A percentile compares a stretch with the other conserved stretches of the same genome.
These are phyloP conservation scores for Candida ulmi DNA, from an alignment of 805 yeast genomes.

Conservation along the genomic window DNA sequence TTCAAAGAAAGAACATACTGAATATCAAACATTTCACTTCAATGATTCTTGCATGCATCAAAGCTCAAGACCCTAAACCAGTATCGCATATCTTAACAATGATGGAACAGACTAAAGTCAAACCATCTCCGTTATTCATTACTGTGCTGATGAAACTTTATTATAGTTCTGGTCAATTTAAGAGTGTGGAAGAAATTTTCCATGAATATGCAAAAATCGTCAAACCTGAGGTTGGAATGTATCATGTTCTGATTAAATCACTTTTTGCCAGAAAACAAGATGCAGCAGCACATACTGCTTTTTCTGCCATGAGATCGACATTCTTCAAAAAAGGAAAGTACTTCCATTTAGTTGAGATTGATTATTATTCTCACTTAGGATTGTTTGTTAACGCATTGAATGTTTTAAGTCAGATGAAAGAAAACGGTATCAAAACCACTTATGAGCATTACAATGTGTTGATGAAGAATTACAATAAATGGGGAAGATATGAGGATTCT, in stretches of 20 bases:
- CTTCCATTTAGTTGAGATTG: constrained; percentile 2
- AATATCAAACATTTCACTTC: constrained; percentile 6
- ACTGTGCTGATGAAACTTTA: constrained; percentile 12
- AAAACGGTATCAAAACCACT: constrained; percentile 10
- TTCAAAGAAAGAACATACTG: constrained; percentile 6
- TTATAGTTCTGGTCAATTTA: constrained; percentile 5
- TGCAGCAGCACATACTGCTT: constrained; percentile 9
- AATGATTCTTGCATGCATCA: constrained; percentile 10
- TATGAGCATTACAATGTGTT: constrained; percentile 25
- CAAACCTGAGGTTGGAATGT: constrained; percentile 6
- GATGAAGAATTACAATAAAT: constrained; percentile 25
- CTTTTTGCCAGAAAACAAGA: constrained; percentile 6
- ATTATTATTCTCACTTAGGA: constrained; percentile 10
- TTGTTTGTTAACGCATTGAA: constrained; percentile 25
- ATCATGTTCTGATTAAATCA: constrained; percentile 12
- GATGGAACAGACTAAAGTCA: constrained; percentile 11
- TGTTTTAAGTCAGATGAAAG: constrained; percentile 24
- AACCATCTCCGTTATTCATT: constrained; percentile 10
- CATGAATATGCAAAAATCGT: background rate
- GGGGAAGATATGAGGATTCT: constrained; percentile 23
- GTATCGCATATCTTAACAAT: constrained; percentile 5
- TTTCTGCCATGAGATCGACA: background rate
- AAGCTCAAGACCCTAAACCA: constrained; percentile 5
- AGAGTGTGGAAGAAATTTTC: constrained; percentile 9
- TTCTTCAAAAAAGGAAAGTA: background rate